These are phyloP conservation scores for Wallacemonas sp. DNA, from an alignment of 208 protist species.

Conservation along the genomic window DNA sequence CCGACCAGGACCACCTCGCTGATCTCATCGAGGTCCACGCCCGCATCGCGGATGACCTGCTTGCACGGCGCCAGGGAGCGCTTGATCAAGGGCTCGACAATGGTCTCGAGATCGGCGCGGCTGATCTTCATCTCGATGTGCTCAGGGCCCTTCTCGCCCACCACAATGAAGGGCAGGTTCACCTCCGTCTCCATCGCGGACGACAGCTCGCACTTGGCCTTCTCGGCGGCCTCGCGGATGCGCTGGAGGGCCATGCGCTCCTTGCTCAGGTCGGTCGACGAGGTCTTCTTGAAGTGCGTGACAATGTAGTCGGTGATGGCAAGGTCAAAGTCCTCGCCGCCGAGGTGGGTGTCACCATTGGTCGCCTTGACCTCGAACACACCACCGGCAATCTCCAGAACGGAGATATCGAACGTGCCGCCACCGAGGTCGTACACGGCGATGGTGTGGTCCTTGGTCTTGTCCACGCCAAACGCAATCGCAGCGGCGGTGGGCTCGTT, in stretches of 20 bases:
- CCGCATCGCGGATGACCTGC: conserved; percentile 91
- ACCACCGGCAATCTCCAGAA: conserved; percentile 86
- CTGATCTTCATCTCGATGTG: conserved; percentile 83
- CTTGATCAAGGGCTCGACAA: conserved; percentile 81
- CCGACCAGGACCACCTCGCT: conserved; percentile 96
- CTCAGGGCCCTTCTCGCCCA: conserved; percentile 81
- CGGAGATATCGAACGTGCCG: conserved; percentile 98
- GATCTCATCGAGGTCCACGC: conserved; percentile 81
- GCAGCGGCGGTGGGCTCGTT: conserved; percentile 99
- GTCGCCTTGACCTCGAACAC: conserved; percentile 97
- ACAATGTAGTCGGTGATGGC: conserved; percentile 85
- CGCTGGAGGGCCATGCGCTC: conserved; percentile 94
- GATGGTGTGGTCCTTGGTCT: conserved; percentile 25
- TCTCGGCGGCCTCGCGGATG: conserved; percentile 95
- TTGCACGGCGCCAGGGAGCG: conserved; percentile 31
- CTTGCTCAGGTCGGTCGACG: conserved; percentile 90
- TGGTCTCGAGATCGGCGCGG: conserved; percentile 53
- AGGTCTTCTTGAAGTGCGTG: conserved; percentile 91
- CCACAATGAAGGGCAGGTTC: conserved; percentile 94
- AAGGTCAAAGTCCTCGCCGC: conserved; percentile 98
- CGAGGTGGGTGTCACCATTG: conserved; percentile 98
- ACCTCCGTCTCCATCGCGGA: conserved; percentile 84
- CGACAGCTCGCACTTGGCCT: conserved; percentile 96
- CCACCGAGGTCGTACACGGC: conserved; percentile 72
- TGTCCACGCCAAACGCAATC: conserved; percentile 40